Base-by-base conservation (phyloP, 148 eudicot species). In the Chenopodium quinoa region DNA sequence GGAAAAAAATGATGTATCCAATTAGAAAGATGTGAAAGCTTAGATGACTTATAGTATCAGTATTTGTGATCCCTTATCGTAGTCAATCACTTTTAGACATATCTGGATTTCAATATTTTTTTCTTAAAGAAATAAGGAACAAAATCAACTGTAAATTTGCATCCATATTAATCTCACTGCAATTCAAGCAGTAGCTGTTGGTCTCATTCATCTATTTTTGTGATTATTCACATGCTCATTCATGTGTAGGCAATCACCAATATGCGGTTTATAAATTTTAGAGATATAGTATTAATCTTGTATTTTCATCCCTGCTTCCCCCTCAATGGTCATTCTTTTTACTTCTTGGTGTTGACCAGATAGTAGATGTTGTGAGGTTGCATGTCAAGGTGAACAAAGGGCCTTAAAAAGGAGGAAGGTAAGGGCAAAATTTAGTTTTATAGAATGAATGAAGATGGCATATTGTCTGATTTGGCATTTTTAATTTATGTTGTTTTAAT, bases 381-480 rank as follows among this genome's bases (percentile, higher is more conserved):
- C 86, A 78, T 80, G 80, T 81, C 87, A 84, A 75, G 85, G 85
- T 81, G 89, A 84, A 63, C 88, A 88, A 77, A 86, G 84, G 82
- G 86, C 72, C 75, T 16, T 16, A 14, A 88, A 89, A 79, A 90
- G 86, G 87, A 86, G 91, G 84, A 92, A 93, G 97, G 98, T 95
- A 88, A 52, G 27, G 20, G 44, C 81, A 74, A 40, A 14, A 14
- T 54, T 46, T 29, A 17, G 23, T 75, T 84, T 37, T 34, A 75
- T 11, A 62, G 71, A 70, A 73, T 7, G 23, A 34, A 60, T 79
- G 37, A 67, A 73, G 62, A 69, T 78, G 70, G 9, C 44, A 23
- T 54, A 68, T 77, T 70, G 32, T 82, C 47, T 85, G 46, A 56
- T n/a, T 77, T 66, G 48, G 12, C 10, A 22, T 68, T 50, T 78